phyloP scores from a whole-genome alignment of 345 rosid genomes.

The Eucalyptus pauciflora region DNA sequence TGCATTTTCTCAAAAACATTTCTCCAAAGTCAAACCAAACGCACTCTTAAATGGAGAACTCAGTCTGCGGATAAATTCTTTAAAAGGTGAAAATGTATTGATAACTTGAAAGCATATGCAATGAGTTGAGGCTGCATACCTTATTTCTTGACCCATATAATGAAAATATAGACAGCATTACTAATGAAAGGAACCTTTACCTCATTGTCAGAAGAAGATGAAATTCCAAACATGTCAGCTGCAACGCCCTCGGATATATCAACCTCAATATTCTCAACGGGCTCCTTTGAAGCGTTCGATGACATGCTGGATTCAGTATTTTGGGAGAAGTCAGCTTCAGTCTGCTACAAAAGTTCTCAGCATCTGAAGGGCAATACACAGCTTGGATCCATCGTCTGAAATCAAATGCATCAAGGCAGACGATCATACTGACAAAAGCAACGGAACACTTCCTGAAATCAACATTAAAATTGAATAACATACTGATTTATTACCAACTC shows the following conservation, averaged over 20 bases:
- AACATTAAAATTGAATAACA: not conserved
- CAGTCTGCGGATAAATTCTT: not conserved
- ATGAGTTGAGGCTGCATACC: not conserved
- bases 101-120: not conserved
- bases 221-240: slow-evolving; percentile 59
- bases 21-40: too few relatives aligned
- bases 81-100: not conserved
- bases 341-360: not conserved
- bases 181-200: slow-evolving; percentile 4
- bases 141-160: not conserved
- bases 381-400: slow-evolving; percentile 85
- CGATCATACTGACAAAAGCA: not conserved
- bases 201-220: slow-evolving; percentile 40
- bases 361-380: slow-evolving; percentile 31
- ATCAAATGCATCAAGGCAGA: not conserved
- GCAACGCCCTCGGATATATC: slow-evolving; percentile 75
- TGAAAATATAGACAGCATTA: not conserved
- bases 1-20: too few relatives aligned
- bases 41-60: slow-evolving; percentile 13
- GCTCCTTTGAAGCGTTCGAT: not conserved
- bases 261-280: slow-evolving; percentile 21
- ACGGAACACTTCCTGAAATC: not conserved
- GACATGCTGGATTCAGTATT: slow-evolving; percentile 1
- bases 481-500: slow-evolving; percentile 80
- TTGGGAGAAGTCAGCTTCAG: slow-evolving; percentile 5